Evolutionary conservation across 345 rosid species (phyloP), one percentile per base, ranked within the genome.

Genomic region (Xanthoceras sorbifolium): DNA sequence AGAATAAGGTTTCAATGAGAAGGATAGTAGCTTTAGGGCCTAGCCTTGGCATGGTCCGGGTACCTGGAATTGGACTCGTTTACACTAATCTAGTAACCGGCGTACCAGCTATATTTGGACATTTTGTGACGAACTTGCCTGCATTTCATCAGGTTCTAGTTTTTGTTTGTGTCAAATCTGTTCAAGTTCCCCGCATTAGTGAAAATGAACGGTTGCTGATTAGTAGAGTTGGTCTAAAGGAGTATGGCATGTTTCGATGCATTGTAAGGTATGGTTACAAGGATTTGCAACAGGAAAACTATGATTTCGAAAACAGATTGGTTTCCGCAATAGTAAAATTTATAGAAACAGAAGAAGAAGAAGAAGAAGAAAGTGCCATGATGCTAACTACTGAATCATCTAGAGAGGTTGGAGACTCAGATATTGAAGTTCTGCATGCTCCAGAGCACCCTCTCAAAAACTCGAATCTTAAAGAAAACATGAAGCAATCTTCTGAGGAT

Each of bases 251-350:
- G 90, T 93, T 93, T 75, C 90, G 97, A 74, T 90, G 97, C 83
- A 90, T 91, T 72, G 86, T 93, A 72, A 89, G 95, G 80, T 87
- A 88, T 69, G 98, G 97, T 29, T 94, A 94, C 88, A 93, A 87
- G 78, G 97, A 93, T 79, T 76, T 85, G 64, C 94, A 85, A 40
- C 88, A 89, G 73, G 97, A 92, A 78, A 87, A 86, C 84, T 84
- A 89, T 72, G 88, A 88, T 60, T 92, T 92, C 54, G 97, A 92
- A 82, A 82, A 81, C 77, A 82, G 84, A 78, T 76, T 90, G 83
- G 87, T 90, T 7, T 77, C 88, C 1, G 89, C 84, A 31, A 82
- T 89, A 59, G 52, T 88, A 1, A 85, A 86, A 4, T 89, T 90
- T 28, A 84, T 90, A 5, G 89, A 92, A 78, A 80, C 87, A 9